phyloP scores from a whole-genome alignment of 164 flowering plant species.

The Annona cherimola region DNA sequence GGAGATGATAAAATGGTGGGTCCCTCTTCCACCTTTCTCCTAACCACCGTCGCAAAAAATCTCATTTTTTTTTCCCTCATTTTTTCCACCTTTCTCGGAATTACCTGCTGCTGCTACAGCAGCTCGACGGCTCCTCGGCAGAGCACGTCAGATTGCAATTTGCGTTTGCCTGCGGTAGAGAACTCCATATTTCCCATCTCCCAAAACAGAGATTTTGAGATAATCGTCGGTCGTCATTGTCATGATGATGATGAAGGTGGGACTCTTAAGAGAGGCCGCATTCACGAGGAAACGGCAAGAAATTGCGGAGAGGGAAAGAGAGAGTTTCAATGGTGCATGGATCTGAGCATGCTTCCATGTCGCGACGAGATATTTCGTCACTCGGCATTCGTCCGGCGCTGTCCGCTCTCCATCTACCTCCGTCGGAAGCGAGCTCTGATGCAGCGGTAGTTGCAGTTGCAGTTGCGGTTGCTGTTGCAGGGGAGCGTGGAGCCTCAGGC shows the following conservation, averaged over 20 bases:
- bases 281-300: neutral
- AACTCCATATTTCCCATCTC: neutral
- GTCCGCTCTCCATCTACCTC: no score
- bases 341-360: neutral
- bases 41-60: no score
- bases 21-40: neutral
- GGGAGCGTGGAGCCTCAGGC: no score
- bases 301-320: neutral
- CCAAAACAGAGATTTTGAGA: neutral
- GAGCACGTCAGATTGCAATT: neutral
- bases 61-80: neutral
- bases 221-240: neutral
- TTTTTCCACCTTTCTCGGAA: neutral
- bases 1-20: neutral
- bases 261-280: neutral
- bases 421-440: no score
- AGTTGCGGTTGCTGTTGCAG: no score
- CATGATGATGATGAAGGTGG: no score
- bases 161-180: no score
- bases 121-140: neutral
- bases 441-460: no score
- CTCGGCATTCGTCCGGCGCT: no score
- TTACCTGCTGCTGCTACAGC: neutral
- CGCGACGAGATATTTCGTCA: neutral
- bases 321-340: neutral